These are phyloP conservation scores for Closterium sp. DNA, from an alignment of 139 green algal species.

Conservation along the genomic window DNA sequence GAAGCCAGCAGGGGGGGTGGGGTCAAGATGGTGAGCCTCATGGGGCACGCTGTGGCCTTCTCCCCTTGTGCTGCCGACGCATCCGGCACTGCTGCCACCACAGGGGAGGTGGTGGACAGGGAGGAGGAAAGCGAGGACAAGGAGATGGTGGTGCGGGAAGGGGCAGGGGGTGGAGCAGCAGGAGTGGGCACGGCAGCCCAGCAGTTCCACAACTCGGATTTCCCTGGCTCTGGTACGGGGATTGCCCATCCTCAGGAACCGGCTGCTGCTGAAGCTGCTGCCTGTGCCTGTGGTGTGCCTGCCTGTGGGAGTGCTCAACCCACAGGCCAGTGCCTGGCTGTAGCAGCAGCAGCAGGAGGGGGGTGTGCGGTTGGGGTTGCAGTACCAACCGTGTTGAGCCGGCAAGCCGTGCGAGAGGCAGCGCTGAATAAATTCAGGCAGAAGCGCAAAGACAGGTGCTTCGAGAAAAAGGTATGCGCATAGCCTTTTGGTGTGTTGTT, in stretches of 20 bases:
- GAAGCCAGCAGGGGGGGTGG: neutral
- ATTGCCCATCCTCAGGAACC: neutral
- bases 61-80: neutral
- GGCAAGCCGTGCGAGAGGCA: conserved; percentile 29
- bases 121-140: neutral
- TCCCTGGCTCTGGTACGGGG: neutral
- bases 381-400: neutral
- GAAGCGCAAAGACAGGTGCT: conserved; percentile 60
- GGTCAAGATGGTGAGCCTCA: neutral
- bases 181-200: neutral
- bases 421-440: conserved; percentile 53
- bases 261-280: neutral
- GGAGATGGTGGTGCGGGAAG: neutral
- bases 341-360: neutral
- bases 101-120: neutral
- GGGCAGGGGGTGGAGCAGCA: neutral
- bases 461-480: conserved; percentile 60
- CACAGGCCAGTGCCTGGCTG: neutral
- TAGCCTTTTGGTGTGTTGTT: neutral
- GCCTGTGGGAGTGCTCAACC: neutral
- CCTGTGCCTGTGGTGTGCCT: neutral
- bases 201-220: neutral
- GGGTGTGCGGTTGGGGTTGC: neutral
- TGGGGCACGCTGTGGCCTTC: neutral
- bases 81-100: neutral